phyloP scores from a whole-genome alignment of 139 green algal genomes.

The Tetradesmus lagerheimii region DNA sequence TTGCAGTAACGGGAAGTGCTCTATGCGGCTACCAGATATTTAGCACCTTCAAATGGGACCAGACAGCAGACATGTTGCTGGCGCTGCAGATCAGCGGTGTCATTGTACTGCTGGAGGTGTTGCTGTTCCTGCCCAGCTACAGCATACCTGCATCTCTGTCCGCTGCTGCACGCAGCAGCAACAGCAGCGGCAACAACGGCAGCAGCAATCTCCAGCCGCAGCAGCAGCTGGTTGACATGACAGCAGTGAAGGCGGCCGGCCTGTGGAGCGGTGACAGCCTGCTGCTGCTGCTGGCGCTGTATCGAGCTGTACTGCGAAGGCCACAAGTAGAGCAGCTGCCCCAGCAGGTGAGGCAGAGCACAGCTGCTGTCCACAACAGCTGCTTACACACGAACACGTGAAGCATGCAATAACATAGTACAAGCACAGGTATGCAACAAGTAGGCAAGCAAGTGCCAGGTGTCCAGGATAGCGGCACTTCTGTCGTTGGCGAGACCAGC shows the following conservation, averaged over 20 bases:
- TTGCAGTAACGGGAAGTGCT: constrained; percentile 16
- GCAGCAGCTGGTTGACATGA: not conserved
- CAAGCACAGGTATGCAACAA: no score
- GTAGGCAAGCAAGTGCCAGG: no score
- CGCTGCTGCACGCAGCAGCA: not conserved
- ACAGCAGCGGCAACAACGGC: constrained; percentile 4
- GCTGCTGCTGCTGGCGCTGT: constrained; percentile 25
- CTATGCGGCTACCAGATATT: constrained; percentile 24
- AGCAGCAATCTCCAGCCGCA: constrained; percentile 1
- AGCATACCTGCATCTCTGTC: constrained; percentile 13
- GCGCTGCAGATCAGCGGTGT: not conserved
- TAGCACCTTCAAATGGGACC: constrained; percentile 9
- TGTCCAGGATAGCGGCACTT: no score
- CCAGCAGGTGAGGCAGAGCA: not conserved
- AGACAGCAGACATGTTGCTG: not conserved
- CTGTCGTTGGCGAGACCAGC: no score
- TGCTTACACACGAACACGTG: no score
- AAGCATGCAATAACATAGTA: no score
- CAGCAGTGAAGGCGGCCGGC: not conserved
- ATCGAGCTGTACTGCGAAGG: not conserved
- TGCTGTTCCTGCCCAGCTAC: constrained; percentile 30
- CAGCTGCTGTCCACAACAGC: not conserved
- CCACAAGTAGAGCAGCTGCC: not conserved
- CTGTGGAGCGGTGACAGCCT: not conserved
- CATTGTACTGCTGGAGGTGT: not conserved